Evolutionary conservation across 345 rosid species (phyloP).

Genomic region (Anastatica hierochuntica): DNA sequence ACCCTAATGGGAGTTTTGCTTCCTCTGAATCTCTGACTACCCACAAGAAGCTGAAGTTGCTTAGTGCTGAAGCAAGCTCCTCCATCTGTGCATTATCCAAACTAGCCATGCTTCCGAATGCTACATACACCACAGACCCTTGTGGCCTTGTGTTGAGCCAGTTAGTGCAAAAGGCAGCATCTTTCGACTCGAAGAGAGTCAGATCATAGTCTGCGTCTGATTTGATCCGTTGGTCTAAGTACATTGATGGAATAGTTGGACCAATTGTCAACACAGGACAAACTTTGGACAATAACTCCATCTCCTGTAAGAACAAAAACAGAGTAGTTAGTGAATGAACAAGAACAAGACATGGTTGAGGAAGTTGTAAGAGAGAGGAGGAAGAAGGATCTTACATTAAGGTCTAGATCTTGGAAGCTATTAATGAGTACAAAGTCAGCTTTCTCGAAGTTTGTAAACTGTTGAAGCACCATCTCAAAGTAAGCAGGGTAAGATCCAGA

Average conservation of each 20-base stretch:
- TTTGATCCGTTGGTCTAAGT: constrained; percentile 36
- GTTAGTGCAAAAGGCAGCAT: constrained; percentile 11
- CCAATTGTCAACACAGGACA: constrained; percentile 40
- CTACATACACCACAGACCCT: constrained; percentile 47
- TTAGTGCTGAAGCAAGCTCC: constrained; percentile 45
- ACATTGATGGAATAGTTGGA: constrained; percentile 55
- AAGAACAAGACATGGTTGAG: no score
- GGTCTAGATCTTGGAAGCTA: constrained; percentile 38
- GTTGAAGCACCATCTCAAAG: constrained; percentile 39
- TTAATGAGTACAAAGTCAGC: constrained; percentile 42
- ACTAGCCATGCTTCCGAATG: constrained; percentile 54
- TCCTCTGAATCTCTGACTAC: constrained; percentile 39
- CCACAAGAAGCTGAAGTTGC: constrained; percentile 41
- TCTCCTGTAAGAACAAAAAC: constrained; percentile 23
- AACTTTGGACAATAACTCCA: constrained; percentile 33
- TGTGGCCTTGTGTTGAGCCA: constrained; percentile 47
- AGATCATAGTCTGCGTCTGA: constrained; percentile 39
- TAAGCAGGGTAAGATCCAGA: constrained; percentile 41
- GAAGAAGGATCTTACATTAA: constrained; percentile 19
- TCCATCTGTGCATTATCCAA: constrained; percentile 33
- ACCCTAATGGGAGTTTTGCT: constrained; percentile 30
- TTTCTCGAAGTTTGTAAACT: constrained; percentile 35
- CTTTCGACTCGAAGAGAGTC: constrained; percentile 24
- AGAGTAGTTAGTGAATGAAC: no score
- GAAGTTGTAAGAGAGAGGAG: no score